phyloP scores from a whole-genome alignment of 345 rosid species.

The Balakata baccata region DNA sequence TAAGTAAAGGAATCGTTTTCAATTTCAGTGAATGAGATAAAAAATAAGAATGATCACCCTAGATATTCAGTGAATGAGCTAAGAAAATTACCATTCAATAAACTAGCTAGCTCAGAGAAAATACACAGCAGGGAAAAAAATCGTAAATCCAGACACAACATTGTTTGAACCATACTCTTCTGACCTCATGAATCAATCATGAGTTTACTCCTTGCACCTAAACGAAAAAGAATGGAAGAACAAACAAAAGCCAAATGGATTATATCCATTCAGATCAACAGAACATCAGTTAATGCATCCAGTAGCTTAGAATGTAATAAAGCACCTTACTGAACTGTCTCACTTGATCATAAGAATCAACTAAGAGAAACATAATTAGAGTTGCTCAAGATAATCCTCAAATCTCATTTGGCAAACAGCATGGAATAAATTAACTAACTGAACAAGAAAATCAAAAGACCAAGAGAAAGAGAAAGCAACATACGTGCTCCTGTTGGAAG shows the following conservation, averaged over 20 bases:
- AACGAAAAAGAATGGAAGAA: background rate
- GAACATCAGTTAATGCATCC: background rate
- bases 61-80: background rate
- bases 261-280: background rate
- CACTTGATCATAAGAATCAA: too few relatives aligned
- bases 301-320: background rate
- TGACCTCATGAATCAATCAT: background rate
- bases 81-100: background rate
- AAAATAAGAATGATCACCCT: background rate
- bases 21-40: too few relatives aligned
- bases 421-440: background rate
- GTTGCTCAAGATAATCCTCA: background rate
- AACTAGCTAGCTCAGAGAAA: background rate
- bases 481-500: too few relatives aligned
- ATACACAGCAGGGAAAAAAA: background rate
- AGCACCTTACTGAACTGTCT: background rate
- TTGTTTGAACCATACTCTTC: background rate
- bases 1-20: slow-evolving; percentile 6
- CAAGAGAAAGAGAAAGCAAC: slow-evolving; percentile 13
- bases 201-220: background rate
- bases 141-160: background rate
- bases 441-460: background rate
- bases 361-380: background rate
- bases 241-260: background rate
- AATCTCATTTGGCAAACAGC: background rate